Evolutionary conservation across 2,329 filamentous ascomycete genomes (phyloP), one percentile per base, ranked within the genome.

Genomic region (Neonectria faginata): DNA sequence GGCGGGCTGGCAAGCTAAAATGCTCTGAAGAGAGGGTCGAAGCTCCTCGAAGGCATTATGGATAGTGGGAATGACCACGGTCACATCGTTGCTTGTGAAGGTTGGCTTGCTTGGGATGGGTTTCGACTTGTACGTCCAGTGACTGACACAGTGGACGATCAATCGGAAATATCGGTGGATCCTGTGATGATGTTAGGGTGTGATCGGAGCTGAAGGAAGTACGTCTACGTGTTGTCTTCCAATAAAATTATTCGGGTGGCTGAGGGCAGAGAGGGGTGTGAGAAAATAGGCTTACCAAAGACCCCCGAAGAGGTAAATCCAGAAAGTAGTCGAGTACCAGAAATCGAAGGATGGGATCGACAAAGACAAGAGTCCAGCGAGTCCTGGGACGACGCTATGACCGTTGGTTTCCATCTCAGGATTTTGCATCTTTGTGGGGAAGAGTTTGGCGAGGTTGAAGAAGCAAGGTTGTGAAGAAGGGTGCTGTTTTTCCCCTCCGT

Each of bases 11-110:
- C 91, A 91, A 22, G 86, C 87, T 54, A 94, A 82, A 69, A 93
- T 93, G 74, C 91, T 93, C 75, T 90, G 85, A 42, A 98, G 86
- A 18, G 94, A 97, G 64, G 91, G 89, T 57, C 90, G 89, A 66
- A 98, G 85, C 75, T 97, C 93, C 73, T 94, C 90, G 65, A 95
- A 93, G 67, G 89, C 90, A 65, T 94, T 93, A 76, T 97, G 93
- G 69, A 98, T 94, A 11, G 94, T 97, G 8, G 95, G 95, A 66
- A 97, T 92, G 73, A 98, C 92, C 68, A 97, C 93, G 6, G 95
- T 97, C 74, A 97, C 94, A 86, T 98, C 93, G 71, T 92, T 82
- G 36, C 89, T 87, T 29, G 89, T 93, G 77, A 94, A 90, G 48
- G 85, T 89, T n/a, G 95, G 93, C 67, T 93, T 92, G 63, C 89